These are phyloP conservation scores for Eremothecium gossypii DNA, from an alignment of 1,139 yeast genomes.

Conservation along the genomic window DNA sequence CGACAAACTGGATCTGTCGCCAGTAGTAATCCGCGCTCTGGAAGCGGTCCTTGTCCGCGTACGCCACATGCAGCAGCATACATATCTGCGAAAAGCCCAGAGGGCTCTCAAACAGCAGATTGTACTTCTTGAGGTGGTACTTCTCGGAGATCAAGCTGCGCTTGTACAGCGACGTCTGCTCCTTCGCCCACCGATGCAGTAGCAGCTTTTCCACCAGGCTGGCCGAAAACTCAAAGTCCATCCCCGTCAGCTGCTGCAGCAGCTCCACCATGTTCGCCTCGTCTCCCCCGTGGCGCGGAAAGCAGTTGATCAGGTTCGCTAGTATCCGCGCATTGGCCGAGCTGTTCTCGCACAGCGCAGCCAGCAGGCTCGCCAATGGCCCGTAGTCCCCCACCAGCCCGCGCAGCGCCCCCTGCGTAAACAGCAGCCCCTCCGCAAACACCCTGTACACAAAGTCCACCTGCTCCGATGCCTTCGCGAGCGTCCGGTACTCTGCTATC, in stretches of 20 bases:
- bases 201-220: slow-evolving; percentile 10
- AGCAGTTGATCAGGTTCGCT: slow-evolving; percentile 7
- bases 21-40: slow-evolving; percentile 40
- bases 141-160: slow-evolving; percentile 8
- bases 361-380: not conserved
- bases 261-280: slow-evolving; percentile 3
- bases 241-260: not conserved
- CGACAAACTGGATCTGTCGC: slow-evolving; percentile 46
- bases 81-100: slow-evolving; percentile 73
- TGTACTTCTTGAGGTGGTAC: slow-evolving; percentile 65
- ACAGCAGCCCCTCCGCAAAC: slow-evolving; percentile 7
- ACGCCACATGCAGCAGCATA: slow-evolving; percentile 41
- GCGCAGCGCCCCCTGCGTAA: slow-evolving; percentile 1
- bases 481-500: slow-evolving; percentile 58
- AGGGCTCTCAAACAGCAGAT: slow-evolving; percentile 65
- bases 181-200: slow-evolving; percentile 8
- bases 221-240: slow-evolving; percentile 7
- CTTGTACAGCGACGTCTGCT: slow-evolving; percentile 9
- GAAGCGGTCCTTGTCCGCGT: slow-evolving; percentile 35
- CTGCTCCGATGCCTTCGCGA: slow-evolving; percentile 19
- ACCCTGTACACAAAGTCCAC: slow-evolving; percentile 3
- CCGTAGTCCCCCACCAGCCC: slow-evolving; percentile 1
- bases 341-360: slow-evolving; percentile 4
- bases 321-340: slow-evolving; percentile 5
- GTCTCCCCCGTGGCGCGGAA: slow-evolving; percentile 8